Base-by-base conservation (phyloP, 1,284 basidiomycete genomes). In the Irpex rosettiformis region DNA sequence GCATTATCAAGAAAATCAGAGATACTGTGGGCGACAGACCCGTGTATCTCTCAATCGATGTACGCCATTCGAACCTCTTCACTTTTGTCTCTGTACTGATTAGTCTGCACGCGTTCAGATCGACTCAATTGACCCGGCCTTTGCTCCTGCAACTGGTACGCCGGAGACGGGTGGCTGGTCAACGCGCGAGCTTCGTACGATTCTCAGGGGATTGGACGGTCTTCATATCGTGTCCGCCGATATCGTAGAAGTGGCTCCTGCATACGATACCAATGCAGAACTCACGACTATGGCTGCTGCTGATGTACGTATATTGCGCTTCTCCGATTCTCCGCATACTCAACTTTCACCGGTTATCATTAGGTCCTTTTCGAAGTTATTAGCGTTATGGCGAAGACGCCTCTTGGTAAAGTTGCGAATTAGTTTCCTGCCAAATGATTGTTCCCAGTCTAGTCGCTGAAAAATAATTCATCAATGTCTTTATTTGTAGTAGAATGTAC, bases 231-330 rank as follows among this genome's bases (percentile, higher is more conserved):
- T 91, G 54, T 89, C 85, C 45, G 90, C 88, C 5, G 91, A 92
- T 68, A 84, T 93, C 54, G 90, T 92, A 47, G 90, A 92, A 69
- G 90, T 92, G 16, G 86, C 89, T 2, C 90, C 90, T 43, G 87
- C 89, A 6, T 92, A 90, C 66, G 89, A 91, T 63, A 89, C 86
- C 8, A 88, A 89, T 66, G 89, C 89, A 21, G 89, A 91, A 68
- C 74, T 86, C 60, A 91, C 88, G 8, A 88, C 88, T 42, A 86
- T 90, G 82, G 89, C 86, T 27, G 90, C 90, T 24, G 89, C 90
- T 1, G 89, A 91, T 70, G 86, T 90, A 67, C 71, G 84, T 75
- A 2, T 27, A 11, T 33, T 18, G 8, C 18, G 43, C 21, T 21
- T 16, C 28, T 30, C 27, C 33, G 51, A 18, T 29, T n/a, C 25